These are phyloP conservation scores for Elsinoe perseae DNA, from an alignment of 2,329 filamentous ascomycete species.

Conservation along the genomic window DNA sequence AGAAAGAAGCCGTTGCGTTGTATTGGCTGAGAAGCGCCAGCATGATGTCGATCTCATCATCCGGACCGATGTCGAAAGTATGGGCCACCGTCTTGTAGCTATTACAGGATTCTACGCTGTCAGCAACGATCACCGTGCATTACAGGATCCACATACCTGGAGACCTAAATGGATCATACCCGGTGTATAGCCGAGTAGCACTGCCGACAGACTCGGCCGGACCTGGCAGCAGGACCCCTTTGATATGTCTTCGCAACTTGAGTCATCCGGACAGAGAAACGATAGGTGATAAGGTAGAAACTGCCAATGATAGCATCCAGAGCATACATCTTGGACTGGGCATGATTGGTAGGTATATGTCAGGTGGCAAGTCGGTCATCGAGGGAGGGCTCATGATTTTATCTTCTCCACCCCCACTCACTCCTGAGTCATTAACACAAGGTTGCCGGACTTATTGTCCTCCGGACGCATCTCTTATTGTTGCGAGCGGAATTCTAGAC, in stretches of 20 bases:
- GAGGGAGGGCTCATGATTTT: neutral
- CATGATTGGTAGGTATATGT: neutral
- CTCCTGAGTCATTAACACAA: neutral
- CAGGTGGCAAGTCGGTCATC: neutral
- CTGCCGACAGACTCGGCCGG: neutral
- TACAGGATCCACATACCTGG: neutral
- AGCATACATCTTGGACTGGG: neutral
- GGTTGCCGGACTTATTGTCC: neutral
- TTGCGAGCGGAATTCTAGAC: no score
- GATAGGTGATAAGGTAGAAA: neutral
- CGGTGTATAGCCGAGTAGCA: neutral
- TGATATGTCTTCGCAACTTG: neutral
- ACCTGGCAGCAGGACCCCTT: neutral
- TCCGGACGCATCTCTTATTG: neutral
- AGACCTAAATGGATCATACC: neutral
- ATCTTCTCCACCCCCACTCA: neutral
- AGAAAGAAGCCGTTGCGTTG: conserved; percentile 2
- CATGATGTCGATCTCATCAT: neutral
- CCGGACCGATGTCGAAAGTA: neutral
- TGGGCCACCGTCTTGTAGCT: neutral
- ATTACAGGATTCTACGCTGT: neutral
- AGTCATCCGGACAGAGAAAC: neutral
- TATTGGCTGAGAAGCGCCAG: neutral
- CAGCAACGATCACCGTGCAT: neutral
- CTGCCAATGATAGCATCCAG: neutral